Conservation (phyloP, 2,329 filamentous ascomycete species). For the Calycina herbarum region DNA sequence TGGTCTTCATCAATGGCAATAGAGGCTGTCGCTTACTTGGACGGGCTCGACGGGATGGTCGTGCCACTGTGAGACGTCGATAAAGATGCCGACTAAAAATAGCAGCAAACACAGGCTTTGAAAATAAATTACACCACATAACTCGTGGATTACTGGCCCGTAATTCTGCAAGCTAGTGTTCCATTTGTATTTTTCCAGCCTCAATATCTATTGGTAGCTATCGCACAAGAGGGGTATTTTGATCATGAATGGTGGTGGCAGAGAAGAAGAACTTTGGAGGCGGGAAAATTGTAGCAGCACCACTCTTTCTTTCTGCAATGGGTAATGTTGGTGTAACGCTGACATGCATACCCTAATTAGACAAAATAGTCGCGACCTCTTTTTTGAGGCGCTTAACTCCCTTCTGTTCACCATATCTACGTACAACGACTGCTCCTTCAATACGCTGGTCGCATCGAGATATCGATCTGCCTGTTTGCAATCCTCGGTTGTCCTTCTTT, state of each 20-base stretch:
- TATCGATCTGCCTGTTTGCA: too few relatives aligned
- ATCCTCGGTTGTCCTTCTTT: too few relatives aligned
- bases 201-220: neutral
- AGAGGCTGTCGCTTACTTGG: neutral
- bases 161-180: neutral
- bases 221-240: neutral
- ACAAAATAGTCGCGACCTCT: too few relatives aligned
- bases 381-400: too few relatives aligned
- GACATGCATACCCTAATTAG: too few relatives aligned
- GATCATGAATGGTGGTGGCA: too few relatives aligned
- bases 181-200: neutral
- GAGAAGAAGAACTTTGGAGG: neutral
- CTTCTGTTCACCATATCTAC: too few relatives aligned
- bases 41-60: too few relatives aligned
- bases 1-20: neutral
- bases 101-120: neutral
- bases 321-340: neutral
- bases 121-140: neutral
- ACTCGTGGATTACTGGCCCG: neutral
- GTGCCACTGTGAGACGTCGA: neutral
- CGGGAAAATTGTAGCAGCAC: neutral
- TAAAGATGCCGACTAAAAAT: neutral
- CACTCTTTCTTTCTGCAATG: neutral
- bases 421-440: too few relatives aligned
- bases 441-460: neutral